Percentiles rank a stretch among this genome's conserved stretches.
Conservation (phyloP, 2,329 filamentous ascomycete genomes). For the Colletotrichum liaoningense region DNA sequence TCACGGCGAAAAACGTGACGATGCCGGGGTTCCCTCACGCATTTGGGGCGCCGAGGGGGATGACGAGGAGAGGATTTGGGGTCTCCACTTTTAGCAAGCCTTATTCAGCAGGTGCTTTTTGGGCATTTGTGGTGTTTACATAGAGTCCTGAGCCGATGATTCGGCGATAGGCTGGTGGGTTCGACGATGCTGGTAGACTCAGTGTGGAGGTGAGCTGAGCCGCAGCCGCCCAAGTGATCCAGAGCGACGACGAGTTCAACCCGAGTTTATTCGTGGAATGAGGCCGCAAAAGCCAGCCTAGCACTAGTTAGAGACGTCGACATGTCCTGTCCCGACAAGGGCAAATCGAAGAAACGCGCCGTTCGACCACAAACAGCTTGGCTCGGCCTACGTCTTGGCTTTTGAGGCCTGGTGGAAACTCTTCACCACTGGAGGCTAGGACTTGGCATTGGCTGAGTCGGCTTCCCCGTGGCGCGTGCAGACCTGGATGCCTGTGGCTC, state of each 20-base stretch:
- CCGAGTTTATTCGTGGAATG: no score
- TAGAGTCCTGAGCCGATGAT: conserved; percentile 1
- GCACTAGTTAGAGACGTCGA: neutral
- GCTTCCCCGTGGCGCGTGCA: conserved; percentile 34
- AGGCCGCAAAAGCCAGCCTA: neutral
- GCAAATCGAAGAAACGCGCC: conserved; percentile 3
- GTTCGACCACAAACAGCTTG: conserved; percentile 15
- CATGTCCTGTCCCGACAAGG: neutral
- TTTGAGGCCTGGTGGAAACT: conserved; percentile 10
- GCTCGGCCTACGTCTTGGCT: conserved; percentile 25
- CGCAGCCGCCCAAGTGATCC: conserved; percentile 10
- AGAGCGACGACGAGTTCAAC: neutral
- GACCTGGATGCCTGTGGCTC: conserved; percentile 26
- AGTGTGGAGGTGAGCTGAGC: neutral
- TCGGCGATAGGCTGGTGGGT: neutral
- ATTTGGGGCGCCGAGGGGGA: conserved; percentile 21
- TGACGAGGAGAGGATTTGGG: conserved; percentile 17
- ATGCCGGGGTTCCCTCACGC: conserved; percentile 8
- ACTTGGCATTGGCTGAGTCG: conserved; percentile 33
- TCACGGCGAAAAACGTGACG: conserved; percentile 18
- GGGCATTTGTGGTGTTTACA: neutral
- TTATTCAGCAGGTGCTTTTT: conserved; percentile 27
- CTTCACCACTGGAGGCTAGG: conserved; percentile 5
- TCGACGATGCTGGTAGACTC: neutral
- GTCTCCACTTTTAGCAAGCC: conserved; percentile 23